phyloP scores from a whole-genome alignment of 1,139 yeast species.

The Hyphopichia fennica region DNA sequence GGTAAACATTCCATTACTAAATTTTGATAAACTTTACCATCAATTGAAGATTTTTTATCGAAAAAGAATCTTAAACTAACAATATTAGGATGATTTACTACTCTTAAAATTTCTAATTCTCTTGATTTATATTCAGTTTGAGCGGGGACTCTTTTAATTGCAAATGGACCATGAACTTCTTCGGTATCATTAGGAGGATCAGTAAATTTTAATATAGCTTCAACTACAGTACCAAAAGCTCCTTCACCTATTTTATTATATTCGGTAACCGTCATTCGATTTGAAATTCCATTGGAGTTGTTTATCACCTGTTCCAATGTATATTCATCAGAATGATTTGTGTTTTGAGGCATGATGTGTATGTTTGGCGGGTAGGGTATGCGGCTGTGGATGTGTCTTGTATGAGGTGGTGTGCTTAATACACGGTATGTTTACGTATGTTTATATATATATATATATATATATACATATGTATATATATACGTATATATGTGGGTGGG shows the following conservation, averaged over 20 bases:
- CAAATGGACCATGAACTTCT: constrained; percentile 75
- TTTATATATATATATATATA: too few relatives aligned
- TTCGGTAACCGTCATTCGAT: constrained; percentile 68
- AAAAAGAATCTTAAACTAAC: constrained; percentile 65
- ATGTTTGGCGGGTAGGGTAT: too few relatives aligned
- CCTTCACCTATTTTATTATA: constrained; percentile 79
- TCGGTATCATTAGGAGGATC: constrained; percentile 20
- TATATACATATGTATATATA: too few relatives aligned
- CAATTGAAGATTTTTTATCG: constrained; percentile 61
- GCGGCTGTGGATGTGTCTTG: too few relatives aligned
- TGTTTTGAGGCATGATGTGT: constrained; percentile 8
- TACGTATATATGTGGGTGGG: too few relatives aligned
- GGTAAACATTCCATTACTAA: constrained; percentile 85
- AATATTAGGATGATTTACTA: constrained; percentile 77
- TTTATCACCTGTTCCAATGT: constrained; percentile 59
- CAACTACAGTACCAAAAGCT: constrained; percentile 81
- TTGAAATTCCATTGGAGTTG: constrained; percentile 50
- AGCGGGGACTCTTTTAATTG: constrained; percentile 80
- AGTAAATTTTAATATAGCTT: constrained; percentile 54
- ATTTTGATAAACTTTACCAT: constrained; percentile 69
- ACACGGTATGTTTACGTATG: too few relatives aligned
- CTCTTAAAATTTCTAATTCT: constrained; percentile 71
- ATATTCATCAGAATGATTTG: constrained; percentile 19
- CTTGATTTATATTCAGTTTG: constrained; percentile 82
- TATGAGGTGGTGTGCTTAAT: too few relatives aligned